Evolutionary conservation across 225 moss, liverwort and hornwort genomes (phyloP).

Genomic region (Straminergon stramineum): DNA sequence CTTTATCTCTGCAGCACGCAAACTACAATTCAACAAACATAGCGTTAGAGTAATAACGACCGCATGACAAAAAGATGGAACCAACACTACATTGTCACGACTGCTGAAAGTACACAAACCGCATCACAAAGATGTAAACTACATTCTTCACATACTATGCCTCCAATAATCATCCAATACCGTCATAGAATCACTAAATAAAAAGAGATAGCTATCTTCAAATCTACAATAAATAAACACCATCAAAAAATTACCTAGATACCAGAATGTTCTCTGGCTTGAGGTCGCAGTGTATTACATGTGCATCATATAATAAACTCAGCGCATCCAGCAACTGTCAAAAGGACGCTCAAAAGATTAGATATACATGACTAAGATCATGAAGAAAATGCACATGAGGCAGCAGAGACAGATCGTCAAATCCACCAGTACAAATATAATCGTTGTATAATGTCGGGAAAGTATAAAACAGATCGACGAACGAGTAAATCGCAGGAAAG

Average conservation of each 20-base stretch:
- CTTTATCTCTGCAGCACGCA: constrained; percentile 54
- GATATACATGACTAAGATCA: background rate
- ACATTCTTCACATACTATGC: background rate
- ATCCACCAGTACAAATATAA: background rate
- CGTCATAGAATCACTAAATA: background rate
- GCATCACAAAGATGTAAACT: background rate
- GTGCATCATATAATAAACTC: constrained; percentile 53
- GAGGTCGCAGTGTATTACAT: constrained; percentile 78
- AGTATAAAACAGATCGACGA: background rate
- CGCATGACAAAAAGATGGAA: background rate
- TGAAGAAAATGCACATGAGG: background rate
- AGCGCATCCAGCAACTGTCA: constrained; percentile 68
- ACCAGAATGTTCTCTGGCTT: constrained; percentile 88
- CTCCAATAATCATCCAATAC: background rate
- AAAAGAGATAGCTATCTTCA: background rate
- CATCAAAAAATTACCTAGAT: constrained; percentile 15
- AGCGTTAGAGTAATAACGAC: background rate
- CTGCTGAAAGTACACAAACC: background rate
- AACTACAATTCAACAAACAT: constrained; percentile 11
- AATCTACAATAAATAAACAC: background rate
- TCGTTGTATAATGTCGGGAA: background rate
- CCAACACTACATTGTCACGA: background rate
- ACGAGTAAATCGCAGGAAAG: background rate
- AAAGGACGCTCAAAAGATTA: background rate
- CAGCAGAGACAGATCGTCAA: background rate